phyloP scores from a whole-genome alignment of 257 asterid genomes.

The Penstemon newberryi region DNA sequence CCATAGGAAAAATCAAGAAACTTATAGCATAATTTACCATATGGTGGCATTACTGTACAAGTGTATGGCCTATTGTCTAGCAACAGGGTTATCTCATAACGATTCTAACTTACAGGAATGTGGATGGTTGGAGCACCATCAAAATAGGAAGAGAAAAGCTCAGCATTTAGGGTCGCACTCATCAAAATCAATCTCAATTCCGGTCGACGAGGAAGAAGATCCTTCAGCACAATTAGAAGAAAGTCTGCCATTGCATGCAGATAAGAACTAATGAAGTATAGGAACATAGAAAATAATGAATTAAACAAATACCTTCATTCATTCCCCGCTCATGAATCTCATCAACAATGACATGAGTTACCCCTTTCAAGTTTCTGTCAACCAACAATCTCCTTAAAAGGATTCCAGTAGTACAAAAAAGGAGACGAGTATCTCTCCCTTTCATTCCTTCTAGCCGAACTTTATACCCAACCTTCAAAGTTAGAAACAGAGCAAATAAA shows the following conservation, averaged over 20 bases:
- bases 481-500: constrained; percentile 22
- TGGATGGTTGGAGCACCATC: constrained; percentile 84
- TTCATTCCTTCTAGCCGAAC: constrained; percentile 93
- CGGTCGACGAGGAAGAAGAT: constrained; percentile 87
- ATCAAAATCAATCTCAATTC: constrained; percentile 78
- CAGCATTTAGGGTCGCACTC: constrained; percentile 95
- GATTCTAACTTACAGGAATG: constrained; percentile 67
- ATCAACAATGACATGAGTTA: constrained; percentile 84
- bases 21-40: not conserved
- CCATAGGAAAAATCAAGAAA: not conserved
- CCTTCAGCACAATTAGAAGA: constrained; percentile 87
- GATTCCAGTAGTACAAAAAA: constrained; percentile 88
- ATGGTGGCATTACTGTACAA: constrained; percentile 11
- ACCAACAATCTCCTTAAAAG: constrained; percentile 81
- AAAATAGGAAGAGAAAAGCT: constrained; percentile 85
- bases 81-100: constrained; percentile 6
- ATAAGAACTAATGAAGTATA: constrained; percentile 32
- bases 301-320: constrained; percentile 74
- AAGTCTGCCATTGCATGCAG: constrained; percentile 64
- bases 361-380: constrained; percentile 82
- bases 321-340: constrained; percentile 98
- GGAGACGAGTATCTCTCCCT: constrained; percentile 93
- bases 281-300: constrained; percentile 13
- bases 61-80: constrained; percentile 18
- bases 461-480: constrained; percentile 81